Conservation (phyloP, 495 filamentous ascomycete genomes). For the Diplogelasinospora grovesii region DNA sequence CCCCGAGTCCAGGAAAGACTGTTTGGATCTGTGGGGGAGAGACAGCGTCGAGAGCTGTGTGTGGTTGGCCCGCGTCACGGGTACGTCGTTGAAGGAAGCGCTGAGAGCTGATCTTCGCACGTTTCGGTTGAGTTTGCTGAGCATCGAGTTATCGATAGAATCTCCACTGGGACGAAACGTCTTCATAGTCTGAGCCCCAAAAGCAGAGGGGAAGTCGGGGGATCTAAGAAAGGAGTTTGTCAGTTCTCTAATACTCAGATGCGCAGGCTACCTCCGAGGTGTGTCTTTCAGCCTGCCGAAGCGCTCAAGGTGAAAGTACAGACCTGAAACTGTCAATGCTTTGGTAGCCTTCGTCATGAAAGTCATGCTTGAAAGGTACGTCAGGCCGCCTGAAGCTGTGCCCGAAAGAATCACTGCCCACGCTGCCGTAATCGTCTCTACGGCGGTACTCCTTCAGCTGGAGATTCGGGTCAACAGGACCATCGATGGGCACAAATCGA, state of each 20-base stretch:
- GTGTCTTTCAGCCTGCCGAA: no score
- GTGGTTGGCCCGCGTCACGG: constrained; percentile 38
- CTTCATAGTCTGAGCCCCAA: constrained; percentile 41
- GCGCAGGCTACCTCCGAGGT: no score
- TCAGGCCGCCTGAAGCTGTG: constrained; percentile 18
- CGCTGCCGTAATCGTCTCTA: constrained; percentile 12
- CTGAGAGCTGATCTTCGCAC: constrained; percentile 48
- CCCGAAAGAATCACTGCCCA: constrained; percentile 23
- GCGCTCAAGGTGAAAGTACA: constrained; percentile 11
- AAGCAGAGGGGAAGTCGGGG: constrained; percentile 19
- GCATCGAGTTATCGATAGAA: constrained; percentile 70
- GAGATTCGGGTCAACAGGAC: constrained; percentile 26
- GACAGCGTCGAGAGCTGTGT: constrained; percentile 44
- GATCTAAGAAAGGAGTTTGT: constrained; percentile 18
- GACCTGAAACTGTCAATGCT: constrained; percentile 39
- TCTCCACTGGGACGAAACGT: constrained; percentile 55
- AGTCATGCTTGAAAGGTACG: constrained; percentile 20
- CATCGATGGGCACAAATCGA: constrained; percentile 30
- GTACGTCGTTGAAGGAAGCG: constrained; percentile 43
- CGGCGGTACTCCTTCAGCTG: constrained; percentile 22
- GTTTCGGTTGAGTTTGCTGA: constrained; percentile 65
- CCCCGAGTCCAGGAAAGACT: constrained; percentile 35
- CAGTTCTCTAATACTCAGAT: no score
- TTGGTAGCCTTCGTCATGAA: constrained; percentile 47
- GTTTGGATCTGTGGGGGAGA: constrained; percentile 37